Evolutionary conservation across 345 rosid genomes (phyloP), one percentile per base, ranked within the genome.

Genomic region (Populus davidiana): DNA sequence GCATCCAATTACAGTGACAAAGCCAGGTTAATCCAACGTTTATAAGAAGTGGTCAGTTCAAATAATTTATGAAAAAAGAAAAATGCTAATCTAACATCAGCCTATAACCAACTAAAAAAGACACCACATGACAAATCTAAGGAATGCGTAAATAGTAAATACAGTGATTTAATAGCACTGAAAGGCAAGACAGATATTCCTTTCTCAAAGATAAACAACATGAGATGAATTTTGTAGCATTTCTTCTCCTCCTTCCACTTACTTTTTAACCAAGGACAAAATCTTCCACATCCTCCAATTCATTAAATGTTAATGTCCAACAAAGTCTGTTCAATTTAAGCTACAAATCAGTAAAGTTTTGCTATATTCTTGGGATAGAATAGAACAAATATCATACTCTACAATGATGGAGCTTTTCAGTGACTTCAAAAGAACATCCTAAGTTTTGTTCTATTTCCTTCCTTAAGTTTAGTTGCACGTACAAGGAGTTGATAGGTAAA

Each of bases 1-100:
- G 31, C 35, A 70, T 71, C 38, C 76, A 77, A 75, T 27, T 77
- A 80, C 39, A 23, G 49, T 65, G 74, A 86, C 75, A 70, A 44
- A 31, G 38, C 35, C 20, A 61, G n/a, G 62, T 77, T 71, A 77
- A 71, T 50, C 66, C 66, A 67, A 72, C 39, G 61, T 16, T 67
- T 39, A 56, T 8, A 14, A 3, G 16, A 23, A 41, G 64, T 29
- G 33, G 33, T 16, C 50, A 80, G 62, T 54, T 47, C 35, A 49
- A 64, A 36, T 16, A 25, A 8, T 27, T 52, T 9, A 43, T 8
- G 20, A 25, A 18, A 74, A 11, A 35, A 21, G 4, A 31, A 74
- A 12, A 41, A 52, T 13, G 36, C 18, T 52, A n/a, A 70, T 11
- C 18, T 2, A 70, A 27, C 21, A 36, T 20, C 35, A 66, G 8